Conservation (phyloP, 2,329 filamentous ascomycete genomes). For the Exophiala spinifera region DNA sequence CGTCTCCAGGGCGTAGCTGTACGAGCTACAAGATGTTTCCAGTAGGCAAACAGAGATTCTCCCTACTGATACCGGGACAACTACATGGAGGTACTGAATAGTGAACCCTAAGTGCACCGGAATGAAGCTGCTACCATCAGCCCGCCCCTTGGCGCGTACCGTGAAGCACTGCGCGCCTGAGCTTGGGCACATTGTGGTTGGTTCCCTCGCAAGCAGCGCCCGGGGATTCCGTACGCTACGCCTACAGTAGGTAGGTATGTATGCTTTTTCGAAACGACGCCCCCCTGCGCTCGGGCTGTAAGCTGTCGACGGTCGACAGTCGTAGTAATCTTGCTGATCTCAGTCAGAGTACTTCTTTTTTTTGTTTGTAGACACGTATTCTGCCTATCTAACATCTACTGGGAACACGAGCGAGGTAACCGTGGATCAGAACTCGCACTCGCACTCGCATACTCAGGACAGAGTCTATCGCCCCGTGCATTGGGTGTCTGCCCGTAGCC, state of each 20-base stretch:
- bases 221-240: not conserved
- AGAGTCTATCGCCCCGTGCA: no score
- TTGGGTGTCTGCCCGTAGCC: not conserved
- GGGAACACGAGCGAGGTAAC: no score
- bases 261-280: not conserved
- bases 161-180: not conserved
- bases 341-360: not conserved
- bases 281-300: conserved; percentile 2
- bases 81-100: no score
- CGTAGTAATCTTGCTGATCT: not conserved
- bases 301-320: not conserved
- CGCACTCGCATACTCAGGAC: no score
- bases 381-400: not conserved
- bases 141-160: conserved; percentile 1
- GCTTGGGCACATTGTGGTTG: not conserved
- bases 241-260: no score
- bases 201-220: not conserved
- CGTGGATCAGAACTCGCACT: no score
- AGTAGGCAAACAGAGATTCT: not conserved
- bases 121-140: not conserved
- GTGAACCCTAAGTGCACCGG: no score
- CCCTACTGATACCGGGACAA: not conserved
- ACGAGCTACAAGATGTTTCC: no score
- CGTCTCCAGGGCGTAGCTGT: no score
- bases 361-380: not conserved